phyloP scores from a whole-genome alignment of 306 rosid species.

The Medicago ruthenica region DNA sequence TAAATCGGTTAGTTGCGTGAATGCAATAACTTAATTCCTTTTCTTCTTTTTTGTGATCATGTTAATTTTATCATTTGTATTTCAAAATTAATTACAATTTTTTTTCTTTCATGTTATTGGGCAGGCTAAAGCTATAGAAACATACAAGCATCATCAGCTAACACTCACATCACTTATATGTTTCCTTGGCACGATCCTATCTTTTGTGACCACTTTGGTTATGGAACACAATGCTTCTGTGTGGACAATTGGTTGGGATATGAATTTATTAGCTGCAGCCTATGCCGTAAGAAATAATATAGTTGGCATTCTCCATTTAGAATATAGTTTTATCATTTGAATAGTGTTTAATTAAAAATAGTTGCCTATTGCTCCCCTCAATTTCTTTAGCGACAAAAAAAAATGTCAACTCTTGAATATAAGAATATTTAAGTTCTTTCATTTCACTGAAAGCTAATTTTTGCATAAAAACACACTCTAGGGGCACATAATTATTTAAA shows the following conservation, averaged over 20 bases:
- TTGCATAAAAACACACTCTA: not conserved
- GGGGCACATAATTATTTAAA: not conserved
- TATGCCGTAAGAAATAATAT: conserved; percentile 64
- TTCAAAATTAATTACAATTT: not conserved
- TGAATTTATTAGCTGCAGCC: conserved; percentile 89
- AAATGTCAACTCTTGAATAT: not conserved
- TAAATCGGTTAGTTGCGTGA: not conserved
- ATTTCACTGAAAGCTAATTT: not conserved
- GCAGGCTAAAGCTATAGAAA: conserved; percentile 77
- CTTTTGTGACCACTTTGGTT: conserved; percentile 70
- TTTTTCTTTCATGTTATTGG: not conserved
- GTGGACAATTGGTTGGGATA: conserved; percentile 90
- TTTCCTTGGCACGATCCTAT: conserved; percentile 79
- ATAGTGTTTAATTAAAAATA: not conserved
- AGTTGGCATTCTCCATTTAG: not conserved
- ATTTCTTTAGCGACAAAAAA: not conserved
- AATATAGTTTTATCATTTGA: not conserved
- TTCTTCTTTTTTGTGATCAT: no score
- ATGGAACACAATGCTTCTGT: conserved; percentile 68
- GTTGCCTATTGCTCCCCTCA: no score
- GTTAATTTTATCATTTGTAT: not conserved
- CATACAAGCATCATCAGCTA: conserved; percentile 81
- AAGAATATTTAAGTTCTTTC: not conserved
- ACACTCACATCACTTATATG: conserved; percentile 78
- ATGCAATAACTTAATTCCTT: not conserved